These are phyloP conservation scores for Arthrinium phaeospermum DNA, from an alignment of 2,329 filamentous ascomycete species.

Conservation along the genomic window DNA sequence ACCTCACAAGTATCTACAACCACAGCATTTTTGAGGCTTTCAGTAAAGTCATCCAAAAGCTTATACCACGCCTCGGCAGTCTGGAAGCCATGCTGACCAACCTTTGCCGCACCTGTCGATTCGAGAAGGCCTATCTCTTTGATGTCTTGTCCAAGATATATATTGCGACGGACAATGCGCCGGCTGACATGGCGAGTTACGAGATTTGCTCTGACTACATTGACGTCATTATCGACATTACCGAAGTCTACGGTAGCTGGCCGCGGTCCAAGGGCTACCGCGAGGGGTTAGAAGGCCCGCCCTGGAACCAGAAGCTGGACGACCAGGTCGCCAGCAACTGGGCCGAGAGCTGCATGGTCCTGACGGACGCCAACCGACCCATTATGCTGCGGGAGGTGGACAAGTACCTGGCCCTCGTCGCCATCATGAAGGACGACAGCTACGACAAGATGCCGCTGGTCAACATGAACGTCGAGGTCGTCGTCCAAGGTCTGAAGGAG, in stretches of 20 bases:
- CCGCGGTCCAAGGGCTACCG: conserved; percentile 60
- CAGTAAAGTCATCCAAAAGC: conserved; percentile 96
- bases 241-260: conserved; percentile 89
- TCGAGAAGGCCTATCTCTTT: conserved; percentile 98
- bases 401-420: conserved; percentile 79
- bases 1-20: conserved; percentile 97
- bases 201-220: conserved; percentile 99
- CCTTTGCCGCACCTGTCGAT: conserved; percentile 89
- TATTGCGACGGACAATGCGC: conserved; percentile 92
- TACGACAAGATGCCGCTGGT: conserved; percentile 85
- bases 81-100: conserved; percentile 94
- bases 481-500: conserved; percentile 78
- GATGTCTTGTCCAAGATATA: conserved; percentile 99
- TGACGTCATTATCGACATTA: conserved; percentile 96
- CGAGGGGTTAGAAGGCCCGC: conserved; percentile 61
- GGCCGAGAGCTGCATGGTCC: conserved; percentile 71
- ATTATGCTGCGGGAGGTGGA: conserved; percentile 74
- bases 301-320: conserved; percentile 66
- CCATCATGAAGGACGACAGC: conserved; percentile 84
- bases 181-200: conserved; percentile 93
- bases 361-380: conserved; percentile 67
- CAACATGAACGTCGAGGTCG: conserved; percentile 85
- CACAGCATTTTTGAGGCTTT: conserved; percentile 99
- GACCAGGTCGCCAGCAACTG: conserved; percentile 70
- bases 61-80: conserved; percentile 90